Evolutionary conservation across 805 yeast genomes (phyloP), one percentile per base, ranked within the genome.

Genomic region (Barnettozyma salicaria): DNA sequence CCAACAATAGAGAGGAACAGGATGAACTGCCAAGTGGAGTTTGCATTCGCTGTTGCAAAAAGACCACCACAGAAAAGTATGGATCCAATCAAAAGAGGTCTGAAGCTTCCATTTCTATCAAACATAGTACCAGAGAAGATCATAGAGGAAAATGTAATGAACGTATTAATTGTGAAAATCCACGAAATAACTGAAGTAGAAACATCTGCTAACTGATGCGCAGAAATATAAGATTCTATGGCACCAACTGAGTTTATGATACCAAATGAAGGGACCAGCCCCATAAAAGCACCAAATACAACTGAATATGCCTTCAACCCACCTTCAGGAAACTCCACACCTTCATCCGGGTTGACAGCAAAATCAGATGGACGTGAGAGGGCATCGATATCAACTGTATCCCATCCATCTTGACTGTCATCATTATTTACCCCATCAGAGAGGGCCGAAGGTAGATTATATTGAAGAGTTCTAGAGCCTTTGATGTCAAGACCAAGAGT

Each of bases 81-180:
- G 0, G 75, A 57, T 2, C 83, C 76, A 9, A 59, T 41, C 4
- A 63, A 30, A 49, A 76, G 48, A 4, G 79, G 69, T 13, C 48
- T 51, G 19, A 57, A 54, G 5, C 78, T 64, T 5, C 89, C 89
- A 38, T 69, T 69, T 37, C 72, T 59, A 53, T 82, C 89, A 53
- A 80, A 82, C 19, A 76, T 55, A 4, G 76, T 71, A 17, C 80
- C 88, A 3, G 74, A 66, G 21, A 76, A 55, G 13, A 76, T 62
- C 6, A 78, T 74, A 19, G 72, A 63, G n/a, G 70, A 56, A 45
- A 72, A 75, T 9, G 76, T 64, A 26, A 77, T 53, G 9, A 74
- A 66, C 40, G 73, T 58, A 55, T 70, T 78, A 27, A 80, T 60
- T 11, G 87, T 78, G 48, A 80, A 80, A 38, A 80, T 74, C 86